Percentiles rank a stretch among this genome's conserved stretches.
These are phyloP conservation scores for Sporothrix globosa DNA, from an alignment of 2,329 filamentous ascomycete genomes.

Conservation along the genomic window DNA sequence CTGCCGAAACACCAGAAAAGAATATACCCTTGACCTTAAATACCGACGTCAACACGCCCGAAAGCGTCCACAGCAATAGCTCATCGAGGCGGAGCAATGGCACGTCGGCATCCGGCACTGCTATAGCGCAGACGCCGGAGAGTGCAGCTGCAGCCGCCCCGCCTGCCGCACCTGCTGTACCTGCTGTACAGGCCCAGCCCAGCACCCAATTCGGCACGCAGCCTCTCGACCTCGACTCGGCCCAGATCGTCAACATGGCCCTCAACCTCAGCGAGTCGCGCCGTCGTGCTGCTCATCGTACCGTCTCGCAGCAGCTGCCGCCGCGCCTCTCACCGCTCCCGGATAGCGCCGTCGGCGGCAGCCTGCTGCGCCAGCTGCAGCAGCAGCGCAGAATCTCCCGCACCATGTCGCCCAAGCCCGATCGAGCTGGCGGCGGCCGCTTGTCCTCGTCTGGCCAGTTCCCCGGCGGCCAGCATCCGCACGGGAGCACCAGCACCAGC, in stretches of 20 bases:
- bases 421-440: slow-evolving; percentile 45
- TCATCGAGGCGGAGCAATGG: slow-evolving; percentile 29
- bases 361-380: slow-evolving; percentile 69
- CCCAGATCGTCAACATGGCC: slow-evolving; percentile 91
- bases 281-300: slow-evolving; percentile 64
- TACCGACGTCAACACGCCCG: neutral
- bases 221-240: slow-evolving; percentile 70
- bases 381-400: slow-evolving; percentile 68
- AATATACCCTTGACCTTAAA: neutral
- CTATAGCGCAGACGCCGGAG: slow-evolving; percentile 28
- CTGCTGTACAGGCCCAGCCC: neutral
- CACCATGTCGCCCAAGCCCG: slow-evolving; percentile 62
- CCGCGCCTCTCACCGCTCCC: slow-evolving; percentile 58
- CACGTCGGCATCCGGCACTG: slow-evolving; percentile 37
- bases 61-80: neutral
- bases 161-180: neutral
- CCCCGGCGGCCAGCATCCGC: slow-evolving; percentile 35
- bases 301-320: slow-evolving; percentile 55
- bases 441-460: slow-evolving; percentile 13
- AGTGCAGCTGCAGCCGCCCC: slow-evolving; percentile 25
- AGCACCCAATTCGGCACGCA: neutral
- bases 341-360: slow-evolving; percentile 58
- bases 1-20: slow-evolving; percentile 9
- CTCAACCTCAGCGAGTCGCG: slow-evolving; percentile 83
- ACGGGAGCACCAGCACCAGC: slow-evolving; percentile 46